Evolutionary conservation across 1,284 basidiomycete genomes (phyloP), one percentile per base, ranked within the genome.

Genomic region (Quambalaria eucalypti): DNA sequence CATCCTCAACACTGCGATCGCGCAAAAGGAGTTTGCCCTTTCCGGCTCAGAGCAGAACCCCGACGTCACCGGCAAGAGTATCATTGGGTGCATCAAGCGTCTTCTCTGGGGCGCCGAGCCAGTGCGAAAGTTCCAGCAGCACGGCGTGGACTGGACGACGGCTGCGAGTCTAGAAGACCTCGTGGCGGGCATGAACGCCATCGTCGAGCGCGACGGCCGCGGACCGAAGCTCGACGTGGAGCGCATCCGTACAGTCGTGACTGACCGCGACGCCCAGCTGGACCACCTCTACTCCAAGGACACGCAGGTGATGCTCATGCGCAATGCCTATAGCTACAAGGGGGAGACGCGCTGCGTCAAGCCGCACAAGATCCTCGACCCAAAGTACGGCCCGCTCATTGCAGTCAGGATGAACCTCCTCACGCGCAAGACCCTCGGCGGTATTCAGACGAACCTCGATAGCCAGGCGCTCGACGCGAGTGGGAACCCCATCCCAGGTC

Each of bases 261-360:
- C 50, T 21, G 54, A 52, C 40, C 26, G 57, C 9, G 57, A 59
- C 31, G 33, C 14, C 4, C 54, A 59, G 51, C 23, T 52, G n/a
- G 36, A 48, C 8, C 48, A 59, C 44, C 28, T 23, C 25, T 59
- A 52, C 46, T 30, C 48, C 12, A 59, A 59, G 48, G 57, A 59
- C 33, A 50, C 57, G 25, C 57, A 59, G 53, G n/a, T 51, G 21
- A 56, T 56, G 57, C 54, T 59, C 10, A 59, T 59, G 49, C 51
- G 51, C 36, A 55, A 59, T 19, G 57, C 53, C n/a, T 33, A 46
- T n/a, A 14, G 48, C 14, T 55, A 52, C 51, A 52, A 54, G 44
- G 38, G 36, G 7, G 57, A 51, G 31, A 29, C 26, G 4, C 54
- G 57, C 19, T 44, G 56, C 14, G 50, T 38, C 16, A 55, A 51